Evolutionary conservation across 495 filamentous ascomycete genomes (phyloP).

Genomic region (Xylaria intraflava): DNA sequence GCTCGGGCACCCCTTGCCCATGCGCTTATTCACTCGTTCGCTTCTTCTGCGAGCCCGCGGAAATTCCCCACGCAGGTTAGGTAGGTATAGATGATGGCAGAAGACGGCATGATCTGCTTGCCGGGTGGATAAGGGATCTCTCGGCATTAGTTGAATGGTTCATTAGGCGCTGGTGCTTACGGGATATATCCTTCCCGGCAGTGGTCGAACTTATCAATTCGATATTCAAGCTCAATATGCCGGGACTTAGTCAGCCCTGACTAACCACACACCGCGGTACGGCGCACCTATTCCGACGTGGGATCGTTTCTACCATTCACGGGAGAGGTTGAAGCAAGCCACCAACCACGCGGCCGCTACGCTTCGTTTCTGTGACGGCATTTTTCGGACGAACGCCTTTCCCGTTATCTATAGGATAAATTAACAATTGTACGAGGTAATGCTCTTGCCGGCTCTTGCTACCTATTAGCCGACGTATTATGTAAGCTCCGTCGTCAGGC

Average conservation of each 20-base stretch:
- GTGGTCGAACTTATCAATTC: conserved; percentile 2
- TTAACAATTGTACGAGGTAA: neutral
- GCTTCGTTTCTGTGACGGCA: no score
- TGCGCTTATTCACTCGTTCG: neutral
- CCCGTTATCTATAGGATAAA: no score
- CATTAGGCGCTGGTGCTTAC: conserved; percentile 7
- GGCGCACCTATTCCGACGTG: neutral
- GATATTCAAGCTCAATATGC: neutral
- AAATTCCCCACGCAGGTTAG: neutral
- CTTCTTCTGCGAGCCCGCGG: neutral
- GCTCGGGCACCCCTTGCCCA: neutral
- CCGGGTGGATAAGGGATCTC: neutral
- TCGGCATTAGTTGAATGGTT: conserved; percentile 1
- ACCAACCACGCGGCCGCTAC: no score
- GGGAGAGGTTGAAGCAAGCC: neutral
- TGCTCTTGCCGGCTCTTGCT: neutral
- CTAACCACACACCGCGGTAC: neutral
- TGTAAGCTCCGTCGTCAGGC: neutral
- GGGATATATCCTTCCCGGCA: neutral
- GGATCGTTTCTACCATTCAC: neutral
- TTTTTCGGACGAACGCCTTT: no score
- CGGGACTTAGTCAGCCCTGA: neutral
- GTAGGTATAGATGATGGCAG: neutral
- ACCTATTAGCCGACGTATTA: no score
- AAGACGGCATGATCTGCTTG: neutral